phyloP scores from a whole-genome alignment of 176 grass and related monocot genomes.

The Metroxylon sagu region DNA sequence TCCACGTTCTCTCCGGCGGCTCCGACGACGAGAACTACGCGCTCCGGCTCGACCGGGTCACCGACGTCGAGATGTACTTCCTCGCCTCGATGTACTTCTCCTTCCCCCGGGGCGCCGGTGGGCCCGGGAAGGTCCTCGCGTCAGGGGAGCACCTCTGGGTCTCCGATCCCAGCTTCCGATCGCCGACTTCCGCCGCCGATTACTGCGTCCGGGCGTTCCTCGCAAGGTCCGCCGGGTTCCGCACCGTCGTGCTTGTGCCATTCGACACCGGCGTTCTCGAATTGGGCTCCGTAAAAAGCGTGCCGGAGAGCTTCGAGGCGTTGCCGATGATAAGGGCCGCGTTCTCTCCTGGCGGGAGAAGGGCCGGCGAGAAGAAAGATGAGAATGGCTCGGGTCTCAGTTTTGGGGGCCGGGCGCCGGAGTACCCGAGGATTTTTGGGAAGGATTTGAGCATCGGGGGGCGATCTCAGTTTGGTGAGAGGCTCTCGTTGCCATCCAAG shows the following conservation, averaged over 20 bases:
- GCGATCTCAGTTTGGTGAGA: not conserved
- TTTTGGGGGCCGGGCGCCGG: not conserved
- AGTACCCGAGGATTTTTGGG: constrained; percentile 44
- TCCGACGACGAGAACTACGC: constrained; percentile 52
- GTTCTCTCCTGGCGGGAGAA: constrained; percentile 6
- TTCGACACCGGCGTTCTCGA: constrained; percentile 63
- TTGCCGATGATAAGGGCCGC: constrained; percentile 33
- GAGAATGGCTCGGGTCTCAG: not conserved
- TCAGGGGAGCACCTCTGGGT: constrained; percentile 55
- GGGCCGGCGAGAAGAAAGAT: not conserved
- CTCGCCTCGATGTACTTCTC: constrained; percentile 91
- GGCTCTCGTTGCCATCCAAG: not conserved
- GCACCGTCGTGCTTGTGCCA: constrained; percentile 62
- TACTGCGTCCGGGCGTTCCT: constrained; percentile 60
- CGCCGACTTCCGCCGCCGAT: not conserved
- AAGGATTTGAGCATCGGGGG: constrained; percentile 18
- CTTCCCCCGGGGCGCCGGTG: constrained; percentile 41
- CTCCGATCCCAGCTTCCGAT: constrained; percentile 17
- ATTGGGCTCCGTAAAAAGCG: constrained; percentile 42
- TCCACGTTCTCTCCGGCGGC: constrained; percentile 52
- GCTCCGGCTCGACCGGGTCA: constrained; percentile 57
- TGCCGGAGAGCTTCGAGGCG: constrained; percentile 46
- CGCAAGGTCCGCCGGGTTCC: constrained; percentile 49
- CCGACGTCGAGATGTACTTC: constrained; percentile 78
- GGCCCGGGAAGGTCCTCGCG: constrained; percentile 43